Conservation (phyloP, 306 rosid species). For the Alnus glutinosa region DNA sequence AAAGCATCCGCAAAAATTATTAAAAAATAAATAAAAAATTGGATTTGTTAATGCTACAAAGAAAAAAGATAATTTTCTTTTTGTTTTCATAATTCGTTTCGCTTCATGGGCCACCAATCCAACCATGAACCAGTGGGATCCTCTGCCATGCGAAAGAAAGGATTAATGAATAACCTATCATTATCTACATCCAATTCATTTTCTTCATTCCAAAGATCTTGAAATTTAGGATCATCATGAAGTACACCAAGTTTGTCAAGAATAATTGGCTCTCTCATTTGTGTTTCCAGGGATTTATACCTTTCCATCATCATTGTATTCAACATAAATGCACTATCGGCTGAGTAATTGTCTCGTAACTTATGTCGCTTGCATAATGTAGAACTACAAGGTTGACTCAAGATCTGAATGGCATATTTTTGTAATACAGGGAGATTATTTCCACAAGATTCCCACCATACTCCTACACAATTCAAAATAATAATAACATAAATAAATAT, state of each 20-base stretch:
- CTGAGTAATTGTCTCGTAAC: background rate
- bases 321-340: background rate
- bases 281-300: background rate
- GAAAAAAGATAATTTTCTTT: too few relatives aligned
- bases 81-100: too few relatives aligned
- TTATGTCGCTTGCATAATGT: background rate
- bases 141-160: too few relatives aligned
- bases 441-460: conserved; percentile 7
- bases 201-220: too few relatives aligned
- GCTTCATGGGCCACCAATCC: too few relatives aligned
- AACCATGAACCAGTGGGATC: too few relatives aligned
- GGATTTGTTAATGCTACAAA: too few relatives aligned
- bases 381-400: conserved; percentile 1
- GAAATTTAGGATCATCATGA: too few relatives aligned
- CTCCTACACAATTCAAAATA: background rate
- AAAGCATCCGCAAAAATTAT: too few relatives aligned
- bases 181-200: background rate
- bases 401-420: conserved; percentile 2
- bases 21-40: too few relatives aligned
- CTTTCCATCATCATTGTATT: conserved; percentile 3
- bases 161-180: too few relatives aligned
- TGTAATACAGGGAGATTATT: background rate
- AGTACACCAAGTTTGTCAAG: background rate
- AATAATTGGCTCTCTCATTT: background rate
- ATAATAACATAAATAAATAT: background rate